Evolutionary conservation across 2,329 filamentous ascomycete species (phyloP).

Genomic region (Colletotrichum gloeosporioides): DNA sequence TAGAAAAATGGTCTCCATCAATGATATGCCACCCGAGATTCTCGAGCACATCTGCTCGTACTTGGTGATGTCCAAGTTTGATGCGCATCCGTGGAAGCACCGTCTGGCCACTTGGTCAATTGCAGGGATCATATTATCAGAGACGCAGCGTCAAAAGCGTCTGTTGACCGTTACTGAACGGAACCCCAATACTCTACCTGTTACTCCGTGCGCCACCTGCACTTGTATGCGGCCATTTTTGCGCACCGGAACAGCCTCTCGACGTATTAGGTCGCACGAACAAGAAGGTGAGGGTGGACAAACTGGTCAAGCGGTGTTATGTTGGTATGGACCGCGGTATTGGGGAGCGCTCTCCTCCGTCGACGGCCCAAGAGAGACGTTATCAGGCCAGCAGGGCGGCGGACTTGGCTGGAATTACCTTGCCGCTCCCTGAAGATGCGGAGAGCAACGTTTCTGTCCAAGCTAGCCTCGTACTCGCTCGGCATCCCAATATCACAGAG

Average conservation of each 20-base stretch:
- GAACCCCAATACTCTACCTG: background rate
- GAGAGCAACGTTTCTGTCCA: too few species aligned
- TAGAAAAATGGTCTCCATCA: background rate
- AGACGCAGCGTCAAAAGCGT: background rate
- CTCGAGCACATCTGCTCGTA: background rate
- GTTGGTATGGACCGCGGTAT: too few species aligned
- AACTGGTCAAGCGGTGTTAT: too few species aligned
- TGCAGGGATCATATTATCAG: accelerated
- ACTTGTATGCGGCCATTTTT: background rate
- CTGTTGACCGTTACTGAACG: background rate
- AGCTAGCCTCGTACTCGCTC: background rate
- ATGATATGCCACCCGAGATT: background rate
- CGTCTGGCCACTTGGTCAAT: accelerated
- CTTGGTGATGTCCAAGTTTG: accelerated
- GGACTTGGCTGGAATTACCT: background rate
- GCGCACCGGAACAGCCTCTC: background rate
- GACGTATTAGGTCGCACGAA: background rate
- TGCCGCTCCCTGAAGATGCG: background rate
- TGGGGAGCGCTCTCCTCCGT: too few species aligned
- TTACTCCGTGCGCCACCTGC: background rate
- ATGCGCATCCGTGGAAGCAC: background rate
- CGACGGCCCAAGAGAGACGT: too few species aligned
- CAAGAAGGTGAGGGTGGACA: too few species aligned
- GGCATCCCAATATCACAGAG: background rate
- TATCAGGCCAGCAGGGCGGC: background rate